Base-by-base conservation (phyloP, 805 yeast genomes). In the Naumovozyma castellii region DNA sequence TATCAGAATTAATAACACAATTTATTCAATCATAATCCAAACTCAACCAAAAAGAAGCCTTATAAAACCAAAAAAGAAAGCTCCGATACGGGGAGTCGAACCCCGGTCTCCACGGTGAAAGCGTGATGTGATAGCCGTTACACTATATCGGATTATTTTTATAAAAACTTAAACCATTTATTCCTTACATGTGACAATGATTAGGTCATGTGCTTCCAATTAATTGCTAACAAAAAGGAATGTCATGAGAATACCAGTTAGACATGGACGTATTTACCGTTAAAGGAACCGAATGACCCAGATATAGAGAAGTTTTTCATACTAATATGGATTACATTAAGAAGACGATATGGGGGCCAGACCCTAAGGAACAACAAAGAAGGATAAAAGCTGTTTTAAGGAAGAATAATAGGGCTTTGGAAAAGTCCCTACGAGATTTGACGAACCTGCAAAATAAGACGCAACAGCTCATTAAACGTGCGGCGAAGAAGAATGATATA, bases 291-390 rank as follows among this genome's bases (percentile, higher is more conserved):
- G n/a, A n/a, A n/a, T n/a, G n/a, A n/a, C n/a, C n/a, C n/a, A n/a
- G n/a, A n/a, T n/a, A n/a, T n/a, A n/a, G n/a, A n/a, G n/a, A n/a
- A n/a, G n/a, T n/a, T n/a, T n/a, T n/a, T n/a, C 27, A 22, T 6
- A 22, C 27, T 6, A 10, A 6, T 6, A 90, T 90, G 97, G 86
- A 90, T 56, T 81, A 71, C 58, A 60, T 90, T 27, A 88, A 85
- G 65, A 79, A 80, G 57, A 84, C 88, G 3, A 80, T 90, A 30
- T 90, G 94, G 82, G 98, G 98, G 0, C 97, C 97, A 0, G 96
- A 88, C 56, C 96, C 97, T 32, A 80, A 81, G 54, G 97, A 85
- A 53, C 94, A 82, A 53, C 76, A 69, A 44, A 61, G 92, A 41
- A 81, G 77, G 49, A 84, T 94, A 50, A 88, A 84, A 53, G 68